Evolutionary conservation across 2,329 filamentous ascomycete species (phyloP).

Genomic region (Colletotrichum liaoningense): DNA sequence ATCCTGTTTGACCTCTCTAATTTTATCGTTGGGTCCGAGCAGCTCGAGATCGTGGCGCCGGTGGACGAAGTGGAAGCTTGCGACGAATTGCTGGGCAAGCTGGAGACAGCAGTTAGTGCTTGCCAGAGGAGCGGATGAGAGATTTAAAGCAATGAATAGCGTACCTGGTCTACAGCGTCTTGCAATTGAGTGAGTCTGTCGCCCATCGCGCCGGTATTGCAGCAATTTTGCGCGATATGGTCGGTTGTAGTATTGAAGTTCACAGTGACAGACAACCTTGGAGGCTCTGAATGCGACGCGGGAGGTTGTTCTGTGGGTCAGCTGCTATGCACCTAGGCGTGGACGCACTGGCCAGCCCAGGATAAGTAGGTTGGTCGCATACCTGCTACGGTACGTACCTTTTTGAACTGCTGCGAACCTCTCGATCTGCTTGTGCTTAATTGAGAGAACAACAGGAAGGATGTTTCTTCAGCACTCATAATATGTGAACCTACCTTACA

Average conservation of each 20-base stretch:
- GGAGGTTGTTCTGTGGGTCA: slow-evolving; percentile 1
- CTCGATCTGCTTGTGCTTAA: too few species aligned
- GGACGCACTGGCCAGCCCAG: slow-evolving; percentile 1
- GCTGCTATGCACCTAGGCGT: background rate
- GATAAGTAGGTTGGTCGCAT: background rate
- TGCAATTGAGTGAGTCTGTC: slow-evolving; percentile 87
- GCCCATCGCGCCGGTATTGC: slow-evolving; percentile 61
- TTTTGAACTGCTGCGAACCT: background rate
- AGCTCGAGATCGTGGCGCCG: slow-evolving; percentile 75
- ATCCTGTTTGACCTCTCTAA: slow-evolving; percentile 68
- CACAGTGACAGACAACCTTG: slow-evolving; percentile 3
- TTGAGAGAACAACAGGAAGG: background rate
- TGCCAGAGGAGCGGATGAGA: background rate
- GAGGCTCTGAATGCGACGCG: background rate
- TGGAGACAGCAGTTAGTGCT: slow-evolving; percentile 44
- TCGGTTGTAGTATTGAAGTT: background rate
- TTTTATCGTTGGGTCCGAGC: slow-evolving; percentile 67
- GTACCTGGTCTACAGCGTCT: slow-evolving; percentile 84
- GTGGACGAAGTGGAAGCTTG: slow-evolving; percentile 74
- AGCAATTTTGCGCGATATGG: background rate
- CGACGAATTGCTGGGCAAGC: slow-evolving; percentile 77
- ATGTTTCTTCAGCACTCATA: background rate
- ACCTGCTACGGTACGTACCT: slow-evolving; percentile 11
- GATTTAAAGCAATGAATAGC: slow-evolving; percentile 18
- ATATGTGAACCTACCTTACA: background rate